Evolutionary conservation across 371 early-diverging fungal species (phyloP), one percentile per base, ranked within the genome.

Genomic region (Aphelidium insulamus): DNA sequence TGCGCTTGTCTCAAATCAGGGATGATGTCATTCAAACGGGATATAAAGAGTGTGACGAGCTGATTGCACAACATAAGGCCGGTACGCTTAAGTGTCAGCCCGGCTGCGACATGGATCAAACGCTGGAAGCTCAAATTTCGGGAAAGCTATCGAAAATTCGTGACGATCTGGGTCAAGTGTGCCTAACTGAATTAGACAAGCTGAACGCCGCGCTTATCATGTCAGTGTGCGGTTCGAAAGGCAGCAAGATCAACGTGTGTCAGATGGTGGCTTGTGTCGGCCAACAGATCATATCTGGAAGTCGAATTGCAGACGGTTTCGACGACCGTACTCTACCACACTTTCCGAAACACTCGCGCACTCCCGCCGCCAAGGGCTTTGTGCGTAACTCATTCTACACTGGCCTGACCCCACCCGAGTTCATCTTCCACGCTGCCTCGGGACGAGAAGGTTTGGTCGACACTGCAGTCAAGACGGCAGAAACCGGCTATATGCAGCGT

Each of bases 211-310:
- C 98, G 1, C 65, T 91, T 38, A 91, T 85, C 58, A 99, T 99
- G 99, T 82, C 86, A 18, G 69, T 77, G 14, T 92, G 91, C 55
- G 97, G 95, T 21, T 91, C 92, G 37, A 95, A 97, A 54, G 92
- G 78, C 69, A 54, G 29, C 23, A 74, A 82, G 37, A 80, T 95
- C 50, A 99, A 99, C 65, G 95, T 97, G 26, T 90, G 86, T 19
- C 99, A 99, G 57, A 98, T 99, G 98, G 86, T 94, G 44, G 94
- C 97, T 39, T 92, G 92, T 77, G 98, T 99, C 43, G 99, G 98
- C 46, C 99, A 99, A 59, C 98, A 98, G 51, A 90, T 92, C 68
- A 84, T 99, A 46, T 77, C 72, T 44, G 92, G 97, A 36, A 75
- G 62, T 38, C 84, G 99, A 67, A 86, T 99, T 45, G 84, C 91